phyloP scores from a whole-genome alignment of 139 green algal species.

The Chlorella ohadii region DNA sequence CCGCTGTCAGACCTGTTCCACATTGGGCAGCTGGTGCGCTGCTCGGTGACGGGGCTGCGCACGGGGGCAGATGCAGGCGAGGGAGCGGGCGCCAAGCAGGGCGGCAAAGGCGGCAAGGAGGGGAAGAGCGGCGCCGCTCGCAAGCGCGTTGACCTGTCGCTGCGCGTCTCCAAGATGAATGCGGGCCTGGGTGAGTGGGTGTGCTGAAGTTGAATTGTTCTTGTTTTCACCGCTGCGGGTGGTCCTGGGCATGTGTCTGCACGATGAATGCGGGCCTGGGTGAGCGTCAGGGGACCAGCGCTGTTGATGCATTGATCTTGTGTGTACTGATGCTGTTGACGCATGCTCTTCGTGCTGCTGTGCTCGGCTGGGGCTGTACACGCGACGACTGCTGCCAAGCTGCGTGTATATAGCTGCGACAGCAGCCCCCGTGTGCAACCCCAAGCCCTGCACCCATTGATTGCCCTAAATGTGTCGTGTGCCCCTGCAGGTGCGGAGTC shows the following conservation, averaged over 20 bases:
- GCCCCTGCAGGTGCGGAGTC: conserved; percentile 19
- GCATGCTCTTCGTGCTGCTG: no score
- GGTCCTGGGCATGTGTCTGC: conserved; percentile 28
- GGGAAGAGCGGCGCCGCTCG: conserved; percentile 34
- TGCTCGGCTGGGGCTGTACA: no score
- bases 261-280: conserved; percentile 50
- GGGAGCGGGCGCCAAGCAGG: conserved; percentile 6
- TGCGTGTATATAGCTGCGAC: neutral
- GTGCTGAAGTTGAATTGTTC: no score
- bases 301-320: no score
- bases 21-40: conserved; percentile 85
- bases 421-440: no score
- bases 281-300: neutral
- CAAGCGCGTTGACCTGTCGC: conserved; percentile 69
- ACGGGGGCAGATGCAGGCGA: neutral
- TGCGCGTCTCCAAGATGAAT: conserved; percentile 55
- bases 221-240: neutral
- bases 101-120: conserved; percentile 2
- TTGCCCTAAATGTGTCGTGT: neutral
- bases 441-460: neutral
- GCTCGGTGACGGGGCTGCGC: conserved; percentile 52
- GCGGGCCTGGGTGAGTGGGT: conserved; percentile 34
- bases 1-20: conserved; percentile 58
- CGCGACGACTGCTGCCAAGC: no score
- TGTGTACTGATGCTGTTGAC: neutral